Percentiles rank a stretch among this genome's conserved stretches.
Evolutionary conservation across 2,329 filamentous ascomycete genomes (phyloP).

Genomic region (Dothideomycetidae sp.): DNA sequence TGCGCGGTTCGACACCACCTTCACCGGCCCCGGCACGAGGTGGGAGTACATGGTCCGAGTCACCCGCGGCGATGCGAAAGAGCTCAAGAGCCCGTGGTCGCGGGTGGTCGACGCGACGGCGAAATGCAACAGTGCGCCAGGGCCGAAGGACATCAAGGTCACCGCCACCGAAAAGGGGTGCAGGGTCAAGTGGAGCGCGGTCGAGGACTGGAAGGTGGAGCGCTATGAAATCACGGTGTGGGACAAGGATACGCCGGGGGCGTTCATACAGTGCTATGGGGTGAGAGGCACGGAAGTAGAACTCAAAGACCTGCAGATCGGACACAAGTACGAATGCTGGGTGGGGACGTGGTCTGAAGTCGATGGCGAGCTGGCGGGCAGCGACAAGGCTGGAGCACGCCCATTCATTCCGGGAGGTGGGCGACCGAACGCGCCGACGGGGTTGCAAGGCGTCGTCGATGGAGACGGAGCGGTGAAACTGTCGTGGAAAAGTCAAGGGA

Average conservation of each 20-base stretch:
- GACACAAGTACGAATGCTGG: conserved; percentile 11
- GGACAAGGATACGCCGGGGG: conserved; percentile 9
- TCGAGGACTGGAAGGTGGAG: conserved; percentile 11
- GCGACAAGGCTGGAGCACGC: not conserved
- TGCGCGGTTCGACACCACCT: conserved; percentile 11
- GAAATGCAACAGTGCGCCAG: conserved; percentile 7
- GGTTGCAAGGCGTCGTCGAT: not conserved
- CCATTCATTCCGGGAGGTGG: not conserved
- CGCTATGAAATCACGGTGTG: conserved; percentile 12
- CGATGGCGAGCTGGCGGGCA: conserved; percentile 2
- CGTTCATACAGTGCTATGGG: conserved; percentile 10
- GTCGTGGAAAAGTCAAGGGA: not conserved
- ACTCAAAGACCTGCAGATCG: conserved; percentile 9
- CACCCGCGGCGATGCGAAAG: conserved; percentile 3
- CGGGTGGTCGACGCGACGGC: conserved; percentile 4
- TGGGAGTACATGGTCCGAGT: conserved; percentile 13
- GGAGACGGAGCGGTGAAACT: not conserved
- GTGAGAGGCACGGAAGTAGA: conserved; percentile 4
- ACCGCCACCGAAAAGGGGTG: conserved; percentile 8
- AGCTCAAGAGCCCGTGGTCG: conserved; percentile 11
- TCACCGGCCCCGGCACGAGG: conserved; percentile 9
- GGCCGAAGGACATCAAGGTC: conserved; percentile 10
- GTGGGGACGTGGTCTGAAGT: conserved; percentile 11
- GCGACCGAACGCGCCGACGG: not conserved
- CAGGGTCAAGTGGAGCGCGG: conserved; percentile 9